Base-by-base conservation (phyloP, 495 filamentous ascomycete species). In the Astrothelium macrocarpum region DNA sequence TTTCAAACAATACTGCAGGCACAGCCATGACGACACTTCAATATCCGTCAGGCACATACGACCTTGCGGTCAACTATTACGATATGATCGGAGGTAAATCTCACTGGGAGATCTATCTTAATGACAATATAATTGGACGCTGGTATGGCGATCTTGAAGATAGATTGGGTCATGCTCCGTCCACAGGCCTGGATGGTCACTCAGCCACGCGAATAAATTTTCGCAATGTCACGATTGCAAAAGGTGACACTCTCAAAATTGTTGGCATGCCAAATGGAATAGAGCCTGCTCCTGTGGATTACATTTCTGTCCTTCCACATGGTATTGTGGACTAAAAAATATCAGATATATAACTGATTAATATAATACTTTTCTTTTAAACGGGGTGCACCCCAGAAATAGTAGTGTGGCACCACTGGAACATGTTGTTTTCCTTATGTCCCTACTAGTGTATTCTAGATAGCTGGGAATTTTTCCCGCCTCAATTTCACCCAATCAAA, bases 271-370 rank as follows among this genome's bases (percentile, higher is more conserved):
- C 85, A 10, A 75, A 87, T 73, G 85, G 85, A 0, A 71, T 75
- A 42, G 86, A 89, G 75, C 75, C 74, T 26, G 86, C 86, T 46
- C 82, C 85, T 46, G 53, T 90, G 68, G 87, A 90, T 73, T 90
- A 89, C 75, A 73, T 90, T 56, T 76, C 80, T 23, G 67, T 90
- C 46, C 68, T 89, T 53, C 85, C 86, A 0, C 64, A 73, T 16
- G 85, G 84, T 0, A 70, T 83, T 62, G 72, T 87, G n/a, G 84
- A 88, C 72, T 87, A 75, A 63, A 66, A 53, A 32, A 42, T 23
- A 49, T 39, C 14, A 39, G 14, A 14, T 39, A 14, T 39, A 39
- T 39, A 39, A 39, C 14, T 39, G 5, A 5, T 39, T 5, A 39
- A 39, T 39, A n/a, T n/a, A n/a, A n/a, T n/a, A n/a, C n/a, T n/a